These are phyloP conservation scores for Dendrostoma leiphaemia DNA, from an alignment of 2,329 filamentous ascomycete genomes.

Conservation along the genomic window DNA sequence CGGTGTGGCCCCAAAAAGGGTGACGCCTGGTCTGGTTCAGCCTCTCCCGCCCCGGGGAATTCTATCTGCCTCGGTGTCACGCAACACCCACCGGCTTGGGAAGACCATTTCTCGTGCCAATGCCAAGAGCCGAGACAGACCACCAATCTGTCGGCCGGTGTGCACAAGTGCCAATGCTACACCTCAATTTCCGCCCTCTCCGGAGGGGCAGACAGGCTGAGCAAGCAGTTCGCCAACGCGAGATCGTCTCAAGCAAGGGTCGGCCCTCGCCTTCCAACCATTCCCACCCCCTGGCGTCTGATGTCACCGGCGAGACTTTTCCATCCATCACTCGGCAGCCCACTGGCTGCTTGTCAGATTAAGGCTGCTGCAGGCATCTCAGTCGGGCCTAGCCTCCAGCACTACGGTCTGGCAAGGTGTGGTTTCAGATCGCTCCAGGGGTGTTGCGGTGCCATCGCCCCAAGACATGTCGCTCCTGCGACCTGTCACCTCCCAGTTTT, in stretches of 20 bases:
- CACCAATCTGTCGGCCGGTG: not conserved
- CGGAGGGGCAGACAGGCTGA: too few relatives aligned
- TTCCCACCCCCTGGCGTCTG: not conserved
- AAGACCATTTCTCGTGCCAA: not conserved
- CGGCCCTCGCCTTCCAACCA: not conserved
- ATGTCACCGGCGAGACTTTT: constrained; percentile 3
- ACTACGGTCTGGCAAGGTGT: not conserved
- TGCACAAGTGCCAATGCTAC: too few relatives aligned
- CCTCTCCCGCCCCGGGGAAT: not conserved
- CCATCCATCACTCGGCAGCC: constrained; percentile 8
- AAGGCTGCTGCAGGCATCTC: constrained; percentile 1
- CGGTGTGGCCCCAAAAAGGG: not conserved
- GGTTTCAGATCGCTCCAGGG: constrained; percentile 7
- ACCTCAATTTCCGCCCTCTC: not conserved
- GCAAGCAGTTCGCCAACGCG: too few relatives aligned
- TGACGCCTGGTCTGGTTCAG: not conserved
- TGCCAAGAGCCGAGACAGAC: constrained; percentile 6
- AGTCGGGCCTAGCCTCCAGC: not conserved
- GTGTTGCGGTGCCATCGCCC: not conserved
- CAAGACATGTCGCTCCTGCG: too few relatives aligned
- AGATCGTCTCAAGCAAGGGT: not conserved
- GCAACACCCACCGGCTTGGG: too few relatives aligned
- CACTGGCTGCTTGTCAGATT: constrained; percentile 15
- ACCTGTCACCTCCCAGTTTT: too few relatives aligned
- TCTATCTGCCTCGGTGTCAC: not conserved